phyloP scores from a whole-genome alignment of 2,329 filamentous ascomycete species.

The Lachnellula occidentalis region DNA sequence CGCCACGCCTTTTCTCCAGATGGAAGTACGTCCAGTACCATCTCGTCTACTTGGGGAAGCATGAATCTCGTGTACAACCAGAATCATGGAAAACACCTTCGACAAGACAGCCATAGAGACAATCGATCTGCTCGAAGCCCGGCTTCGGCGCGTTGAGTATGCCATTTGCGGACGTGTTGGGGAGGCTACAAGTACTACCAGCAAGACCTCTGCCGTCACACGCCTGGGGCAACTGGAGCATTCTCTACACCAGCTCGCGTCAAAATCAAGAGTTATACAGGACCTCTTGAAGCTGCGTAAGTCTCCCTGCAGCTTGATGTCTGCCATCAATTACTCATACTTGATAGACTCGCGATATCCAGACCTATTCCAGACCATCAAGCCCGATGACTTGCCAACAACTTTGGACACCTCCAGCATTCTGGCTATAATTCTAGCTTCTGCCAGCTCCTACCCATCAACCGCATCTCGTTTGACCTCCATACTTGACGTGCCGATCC shows the following conservation, averaged over 20 bases:
- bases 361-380: constrained; percentile 29
- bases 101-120: constrained; percentile 29
- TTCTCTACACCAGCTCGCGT: constrained; percentile 14
- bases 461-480: constrained; percentile 32
- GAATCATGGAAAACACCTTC: constrained; percentile 26
- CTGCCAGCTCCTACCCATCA: constrained; percentile 29
- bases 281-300: constrained; percentile 30
- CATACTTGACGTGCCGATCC: constrained; percentile 29
- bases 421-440: constrained; percentile 29
- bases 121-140: constrained; percentile 29
- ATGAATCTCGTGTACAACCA: too few species aligned
- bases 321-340: constrained; percentile 8
- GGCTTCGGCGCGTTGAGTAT: constrained; percentile 29
- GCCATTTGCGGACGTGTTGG: constrained; percentile 22
- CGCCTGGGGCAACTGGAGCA: constrained; percentile 20
- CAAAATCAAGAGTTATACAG: constrained; percentile 29
- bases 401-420: constrained; percentile 25
- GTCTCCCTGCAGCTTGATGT: constrained; percentile 3
- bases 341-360: constrained; percentile 28
- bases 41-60: neutral
- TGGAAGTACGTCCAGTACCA: neutral
- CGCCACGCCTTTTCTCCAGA: neutral
- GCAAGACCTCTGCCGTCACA: constrained; percentile 11
- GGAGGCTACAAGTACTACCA: constrained; percentile 1
- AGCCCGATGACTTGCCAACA: constrained; percentile 22